Evolutionary conservation across 2,329 filamentous ascomycete species (phyloP), one percentile per base, ranked within the genome.

Genomic region (Xylaria sp.): DNA sequence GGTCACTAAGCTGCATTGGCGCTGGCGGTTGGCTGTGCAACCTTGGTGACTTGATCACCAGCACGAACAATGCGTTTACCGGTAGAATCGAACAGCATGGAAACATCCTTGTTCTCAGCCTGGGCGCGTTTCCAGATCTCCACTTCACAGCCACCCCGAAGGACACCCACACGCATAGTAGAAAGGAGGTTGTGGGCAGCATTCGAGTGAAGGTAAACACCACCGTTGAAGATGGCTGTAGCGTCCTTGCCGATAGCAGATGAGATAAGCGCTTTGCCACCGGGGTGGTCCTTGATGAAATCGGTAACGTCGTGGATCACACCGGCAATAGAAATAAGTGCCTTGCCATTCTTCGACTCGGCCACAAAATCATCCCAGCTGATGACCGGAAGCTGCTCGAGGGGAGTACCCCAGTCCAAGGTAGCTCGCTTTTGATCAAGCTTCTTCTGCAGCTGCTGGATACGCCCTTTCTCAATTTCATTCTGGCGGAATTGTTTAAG

Each of bases 401-500:
- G 85, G 62, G 89, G 88, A 69, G 86, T 83, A 79, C 89, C 89
- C 89, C 89, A 91, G 79, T 91, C 88, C 63, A 91, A 85, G 73
- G 82, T 85, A 68, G 87, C 79, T 73, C 89, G 88, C 82, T 87
- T 87, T 78, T 89, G 87, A 74, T 91, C 89, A 59, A 91, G 84
- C 82, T 91, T 91, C 87, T 91, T 91, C 81, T 91, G 89, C 65
- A 86, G 79, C 78, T 91, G 88, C 81, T 91, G 89, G 37, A 91
- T 80, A 73, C 88, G 87, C 69, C 88, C 88, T 83, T 91, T 91
- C 79, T 91, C 88, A 73, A 97, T 97, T 81, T 97, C 93, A 82
- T 97, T 97, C 82, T 89, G 84, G 75, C 92, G 92, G 89, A 97
- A 97, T 82, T 94, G 89, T 88, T 97, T 97, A 66, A 97, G 87